Conservation (phyloP, 805 yeast species). For the Wickerhamiella lipophila region DNA sequence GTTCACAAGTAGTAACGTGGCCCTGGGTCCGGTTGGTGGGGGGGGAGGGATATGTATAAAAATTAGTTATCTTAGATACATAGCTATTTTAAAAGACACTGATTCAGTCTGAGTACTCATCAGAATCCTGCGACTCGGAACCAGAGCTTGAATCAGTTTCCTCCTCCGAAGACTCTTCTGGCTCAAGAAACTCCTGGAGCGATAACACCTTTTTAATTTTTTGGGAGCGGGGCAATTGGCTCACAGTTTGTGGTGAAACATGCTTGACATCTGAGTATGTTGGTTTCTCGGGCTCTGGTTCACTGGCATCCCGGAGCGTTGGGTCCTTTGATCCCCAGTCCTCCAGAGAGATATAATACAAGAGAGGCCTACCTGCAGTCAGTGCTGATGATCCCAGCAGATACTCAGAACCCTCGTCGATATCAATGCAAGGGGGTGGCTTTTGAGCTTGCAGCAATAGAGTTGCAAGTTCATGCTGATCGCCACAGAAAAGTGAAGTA, state of each 20-base stretch:
- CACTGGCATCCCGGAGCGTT: neutral
- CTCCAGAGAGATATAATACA: constrained; percentile 28
- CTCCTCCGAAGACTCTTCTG: neutral
- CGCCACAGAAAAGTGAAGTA: constrained; percentile 41
- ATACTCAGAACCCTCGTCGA: constrained; percentile 15
- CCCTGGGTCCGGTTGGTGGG: too few species aligned
- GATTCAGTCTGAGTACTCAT: neutral
- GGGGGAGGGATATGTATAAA: too few species aligned
- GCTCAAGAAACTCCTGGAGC: constrained; percentile 5
- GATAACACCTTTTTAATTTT: constrained; percentile 7
- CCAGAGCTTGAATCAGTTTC: neutral
- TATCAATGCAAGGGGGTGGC: constrained; percentile 37
- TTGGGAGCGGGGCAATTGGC: neutral
- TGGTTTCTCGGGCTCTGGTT: neutral
- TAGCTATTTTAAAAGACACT: neutral
- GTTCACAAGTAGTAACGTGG: too few species aligned
- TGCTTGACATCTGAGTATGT: neutral
- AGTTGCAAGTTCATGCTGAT: constrained; percentile 48
- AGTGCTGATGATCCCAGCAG: constrained; percentile 26
- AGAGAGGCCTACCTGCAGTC: constrained; percentile 25
- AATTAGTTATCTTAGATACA: too few species aligned
- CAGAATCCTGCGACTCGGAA: neutral
- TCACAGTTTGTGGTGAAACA: neutral
- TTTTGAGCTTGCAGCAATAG: constrained; percentile 68
- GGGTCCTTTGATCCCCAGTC: constrained; percentile 35